Conservation (phyloP, 257 asterid genomes). For the Verbena officinalis region DNA sequence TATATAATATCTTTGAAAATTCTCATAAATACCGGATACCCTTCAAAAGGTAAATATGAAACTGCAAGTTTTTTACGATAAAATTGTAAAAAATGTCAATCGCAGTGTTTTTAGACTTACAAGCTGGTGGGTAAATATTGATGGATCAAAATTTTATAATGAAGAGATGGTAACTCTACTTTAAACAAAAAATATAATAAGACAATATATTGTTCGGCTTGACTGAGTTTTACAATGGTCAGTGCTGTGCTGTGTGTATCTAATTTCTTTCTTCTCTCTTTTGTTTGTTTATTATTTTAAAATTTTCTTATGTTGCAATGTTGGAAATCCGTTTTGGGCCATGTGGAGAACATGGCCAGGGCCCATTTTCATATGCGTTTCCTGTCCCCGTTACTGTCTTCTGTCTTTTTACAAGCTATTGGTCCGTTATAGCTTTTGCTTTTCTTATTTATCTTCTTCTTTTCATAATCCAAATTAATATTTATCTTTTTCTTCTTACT, state of each 20-base stretch:
- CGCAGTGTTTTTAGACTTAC: too few species aligned
- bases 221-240: not conserved
- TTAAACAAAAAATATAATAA: too few species aligned
- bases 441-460: not conserved
- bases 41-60: too few species aligned
- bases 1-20: too few species aligned
- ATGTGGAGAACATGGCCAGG: constrained; percentile 47
- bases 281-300: not conserved
- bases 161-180: too few species aligned
- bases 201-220: not conserved
- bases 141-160: too few species aligned
- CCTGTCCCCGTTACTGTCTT: constrained; percentile 29
- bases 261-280: not conserved
- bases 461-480: not conserved
- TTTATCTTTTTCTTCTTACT: not conserved
- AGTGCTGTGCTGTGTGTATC: too few species aligned
- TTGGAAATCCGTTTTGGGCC: constrained; percentile 35
- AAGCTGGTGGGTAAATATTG: too few species aligned
- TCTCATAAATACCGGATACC: too few species aligned
- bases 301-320: not conserved
- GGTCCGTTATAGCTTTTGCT: constrained; percentile 20
- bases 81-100: too few species aligned
- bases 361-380: constrained; percentile 46
- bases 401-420: constrained; percentile 27
- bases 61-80: too few species aligned